Percentiles rank a stretch among this genome's conserved stretches.
Conservation (phyloP, 2,329 filamentous ascomycete genomes). For the Malbranchea zuffiana region DNA sequence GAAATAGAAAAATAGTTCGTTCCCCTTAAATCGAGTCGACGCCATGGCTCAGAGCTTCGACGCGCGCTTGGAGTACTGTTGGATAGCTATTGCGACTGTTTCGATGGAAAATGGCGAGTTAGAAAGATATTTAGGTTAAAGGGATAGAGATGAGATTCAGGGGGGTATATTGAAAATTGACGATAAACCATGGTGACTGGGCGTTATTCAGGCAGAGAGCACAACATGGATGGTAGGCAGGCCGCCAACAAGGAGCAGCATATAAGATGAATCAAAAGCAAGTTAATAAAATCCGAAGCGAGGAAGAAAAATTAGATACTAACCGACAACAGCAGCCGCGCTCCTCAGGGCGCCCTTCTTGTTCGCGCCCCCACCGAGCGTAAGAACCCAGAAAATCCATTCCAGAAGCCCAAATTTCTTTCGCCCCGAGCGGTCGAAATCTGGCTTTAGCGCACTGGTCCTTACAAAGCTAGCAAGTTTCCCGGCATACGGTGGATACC, state of each 20-base stretch:
- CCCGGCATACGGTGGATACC: slow-evolving; percentile 51
- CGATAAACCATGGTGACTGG: too few relatives aligned
- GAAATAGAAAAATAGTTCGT: too few relatives aligned
- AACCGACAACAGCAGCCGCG: slow-evolving; percentile 29
- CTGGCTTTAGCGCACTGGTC: slow-evolving; percentile 44
- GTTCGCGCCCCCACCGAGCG: slow-evolving; percentile 32
- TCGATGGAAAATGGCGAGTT: too few relatives aligned
- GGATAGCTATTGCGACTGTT: slow-evolving; percentile 16
- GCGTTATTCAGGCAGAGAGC: too few relatives aligned
- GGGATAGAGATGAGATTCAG: too few relatives aligned
- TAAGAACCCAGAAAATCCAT: slow-evolving; percentile 32
- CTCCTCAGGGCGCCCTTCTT: slow-evolving; percentile 29
- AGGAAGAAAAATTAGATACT: slow-evolving; percentile 21
- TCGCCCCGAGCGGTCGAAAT: slow-evolving; percentile 50
- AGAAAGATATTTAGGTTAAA: too few relatives aligned
- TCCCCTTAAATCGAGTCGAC: too few relatives aligned
- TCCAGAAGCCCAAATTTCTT: slow-evolving; percentile 25
- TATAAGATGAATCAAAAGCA: slow-evolving; percentile 3
- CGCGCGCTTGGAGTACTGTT: slow-evolving; percentile 26
- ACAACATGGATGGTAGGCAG: too few relatives aligned
- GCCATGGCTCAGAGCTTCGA: slow-evolving; percentile 26
- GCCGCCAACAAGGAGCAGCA: neutral
- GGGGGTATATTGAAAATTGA: too few relatives aligned
- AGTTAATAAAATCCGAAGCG: neutral
- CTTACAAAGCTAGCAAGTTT: slow-evolving; percentile 44